Evolutionary conservation across 164 flowering plant genomes (phyloP).

Genomic region (Malania oleifera): DNA sequence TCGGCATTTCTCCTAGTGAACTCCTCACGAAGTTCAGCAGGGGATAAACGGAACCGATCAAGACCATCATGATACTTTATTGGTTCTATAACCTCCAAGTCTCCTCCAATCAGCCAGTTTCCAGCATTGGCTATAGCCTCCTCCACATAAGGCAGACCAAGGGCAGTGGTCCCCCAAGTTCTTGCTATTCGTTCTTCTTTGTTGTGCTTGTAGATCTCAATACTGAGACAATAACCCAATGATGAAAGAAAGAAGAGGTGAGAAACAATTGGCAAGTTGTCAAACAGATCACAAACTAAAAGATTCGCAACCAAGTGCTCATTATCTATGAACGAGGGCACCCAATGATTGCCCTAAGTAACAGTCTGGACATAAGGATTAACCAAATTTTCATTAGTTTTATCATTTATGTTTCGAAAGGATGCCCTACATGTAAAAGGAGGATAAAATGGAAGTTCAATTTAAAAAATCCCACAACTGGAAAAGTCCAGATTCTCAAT

Average conservation of each 20-base stretch:
- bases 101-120: conserved; percentile 89
- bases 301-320: not conserved
- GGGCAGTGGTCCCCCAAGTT: conserved; percentile 91
- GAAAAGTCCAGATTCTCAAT: too few relatives aligned
- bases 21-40: conserved; percentile 73
- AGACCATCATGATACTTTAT: conserved; percentile 85
- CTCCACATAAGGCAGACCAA: conserved; percentile 80
- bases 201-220: conserved; percentile 87
- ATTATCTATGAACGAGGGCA: not conserved
- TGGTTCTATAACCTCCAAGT: conserved; percentile 73
- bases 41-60: conserved; percentile 78
- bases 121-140: conserved; percentile 62
- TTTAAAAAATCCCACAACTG: too few relatives aligned
- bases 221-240: conserved; percentile 33
- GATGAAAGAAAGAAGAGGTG: not conserved
- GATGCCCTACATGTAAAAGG: too few relatives aligned
- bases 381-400: not conserved
- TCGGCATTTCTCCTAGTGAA: conserved; percentile 74
- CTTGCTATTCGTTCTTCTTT: conserved; percentile 88
- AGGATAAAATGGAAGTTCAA: too few relatives aligned
- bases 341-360: not conserved
- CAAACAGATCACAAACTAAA: not conserved
- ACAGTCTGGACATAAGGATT: not conserved
- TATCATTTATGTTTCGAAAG: too few relatives aligned
- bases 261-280: not conserved